Percentiles rank a stretch among this genome's conserved stretches.
These are phyloP conservation scores for Kalmanozyma brasiliensis DNA, from an alignment of 1,284 basidiomycete genomes.

Conservation along the genomic window DNA sequence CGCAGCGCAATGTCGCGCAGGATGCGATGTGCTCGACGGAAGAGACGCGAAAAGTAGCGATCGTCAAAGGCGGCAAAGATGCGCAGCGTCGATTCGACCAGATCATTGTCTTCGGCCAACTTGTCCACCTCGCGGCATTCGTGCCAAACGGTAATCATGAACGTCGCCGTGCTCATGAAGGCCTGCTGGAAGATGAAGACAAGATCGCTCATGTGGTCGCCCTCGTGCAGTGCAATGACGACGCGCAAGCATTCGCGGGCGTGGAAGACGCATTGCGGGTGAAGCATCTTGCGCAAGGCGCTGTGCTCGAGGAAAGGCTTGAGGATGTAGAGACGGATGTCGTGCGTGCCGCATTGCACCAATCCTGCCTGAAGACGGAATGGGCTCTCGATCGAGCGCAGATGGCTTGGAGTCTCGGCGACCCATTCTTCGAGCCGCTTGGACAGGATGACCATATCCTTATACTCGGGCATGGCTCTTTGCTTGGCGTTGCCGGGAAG, in stretches of 20 bases:
- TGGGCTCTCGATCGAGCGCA: constrained; percentile 42
- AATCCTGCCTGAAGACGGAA: constrained; percentile 52
- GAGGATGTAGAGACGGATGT: constrained; percentile 61
- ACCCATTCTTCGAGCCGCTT: constrained; percentile 59
- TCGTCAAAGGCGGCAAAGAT: constrained; percentile 54
- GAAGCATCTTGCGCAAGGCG: constrained; percentile 53
- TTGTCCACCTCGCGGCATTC: constrained; percentile 38
- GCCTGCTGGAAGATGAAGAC: constrained; percentile 60
- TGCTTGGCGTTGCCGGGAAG: constrained; percentile 13
- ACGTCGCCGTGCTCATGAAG: constrained; percentile 59
- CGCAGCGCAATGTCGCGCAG: constrained; percentile 48
- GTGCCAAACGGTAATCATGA: constrained; percentile 65
- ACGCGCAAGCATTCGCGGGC: constrained; percentile 52
- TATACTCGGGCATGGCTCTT: constrained; percentile 48
- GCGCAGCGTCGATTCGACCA: constrained; percentile 54
- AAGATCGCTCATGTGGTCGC: constrained; percentile 43
- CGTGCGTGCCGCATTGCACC: constrained; percentile 52
- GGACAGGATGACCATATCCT: constrained; percentile 55
- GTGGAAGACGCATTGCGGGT: constrained; percentile 55
- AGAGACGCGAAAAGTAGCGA: constrained; percentile 46
- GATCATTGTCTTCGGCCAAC: constrained; percentile 49
- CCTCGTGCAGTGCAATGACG: constrained; percentile 54
- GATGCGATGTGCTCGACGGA: constrained; percentile 47
- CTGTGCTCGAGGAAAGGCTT: constrained; percentile 58
- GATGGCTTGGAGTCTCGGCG: constrained; percentile 43